Conservation (phyloP, 306 rosid genomes). For the Malus sylvestris region DNA sequence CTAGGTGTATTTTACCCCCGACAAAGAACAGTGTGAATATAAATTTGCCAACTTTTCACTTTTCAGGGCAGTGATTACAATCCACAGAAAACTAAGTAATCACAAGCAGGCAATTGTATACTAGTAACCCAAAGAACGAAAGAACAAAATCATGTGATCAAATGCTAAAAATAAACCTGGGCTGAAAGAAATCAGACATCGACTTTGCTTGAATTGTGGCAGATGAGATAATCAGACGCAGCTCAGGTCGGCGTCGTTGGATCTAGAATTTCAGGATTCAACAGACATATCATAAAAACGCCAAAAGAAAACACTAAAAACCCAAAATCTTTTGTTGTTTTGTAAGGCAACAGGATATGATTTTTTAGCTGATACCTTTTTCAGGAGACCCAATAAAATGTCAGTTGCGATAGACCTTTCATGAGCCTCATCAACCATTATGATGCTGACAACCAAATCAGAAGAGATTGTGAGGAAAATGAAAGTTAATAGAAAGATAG, state of each 20-base stretch:
- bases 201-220: conserved; percentile 95
- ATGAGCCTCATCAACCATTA: conserved; percentile 97
- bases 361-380: conserved; percentile 50
- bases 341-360: neutral
- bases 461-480: neutral
- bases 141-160: conserved; percentile 3
- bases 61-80: neutral
- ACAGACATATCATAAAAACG: neutral
- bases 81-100: neutral
- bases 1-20: neutral
- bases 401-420: conserved; percentile 97
- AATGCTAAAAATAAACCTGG: conserved; percentile 42
- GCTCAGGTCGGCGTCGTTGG: conserved; percentile 76
- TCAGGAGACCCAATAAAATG: conserved; percentile 79
- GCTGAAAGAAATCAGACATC: conserved; percentile 65
- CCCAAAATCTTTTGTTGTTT: neutral
- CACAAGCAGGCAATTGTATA: neutral
- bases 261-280: conserved; percentile 42
- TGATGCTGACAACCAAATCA: conserved; percentile 40
- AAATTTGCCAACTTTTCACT: neutral
- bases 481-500: neutral
- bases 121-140: neutral
- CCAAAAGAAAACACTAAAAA: neutral
- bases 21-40: neutral
- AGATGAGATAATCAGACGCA: conserved; percentile 80